Conservation (phyloP, 306 rosid species). For the Astragalus membranaceus region DNA sequence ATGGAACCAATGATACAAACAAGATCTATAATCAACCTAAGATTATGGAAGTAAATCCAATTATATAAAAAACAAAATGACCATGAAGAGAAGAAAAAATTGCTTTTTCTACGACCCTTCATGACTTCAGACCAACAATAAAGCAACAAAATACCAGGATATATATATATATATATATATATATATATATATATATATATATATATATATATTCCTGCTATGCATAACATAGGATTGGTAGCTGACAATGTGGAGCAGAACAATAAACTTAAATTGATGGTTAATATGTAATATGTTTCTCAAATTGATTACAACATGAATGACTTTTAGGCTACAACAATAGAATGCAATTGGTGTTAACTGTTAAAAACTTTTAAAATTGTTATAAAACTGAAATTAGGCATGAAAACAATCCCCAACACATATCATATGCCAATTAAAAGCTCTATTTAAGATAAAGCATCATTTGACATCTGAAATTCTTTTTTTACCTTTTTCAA, state of each 20-base stretch:
- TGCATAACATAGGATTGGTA: background rate
- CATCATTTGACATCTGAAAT: slow-evolving; percentile 4
- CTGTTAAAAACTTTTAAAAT: too few relatives aligned
- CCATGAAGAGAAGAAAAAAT: background rate
- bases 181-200: too few relatives aligned
- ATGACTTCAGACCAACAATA: slow-evolving; percentile 2
- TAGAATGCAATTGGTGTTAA: background rate
- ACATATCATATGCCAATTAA: background rate
- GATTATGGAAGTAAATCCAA: background rate
- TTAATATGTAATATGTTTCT: background rate
- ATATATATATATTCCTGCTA: background rate
- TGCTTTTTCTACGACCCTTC: background rate
- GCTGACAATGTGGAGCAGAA: background rate
- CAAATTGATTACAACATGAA: background rate
- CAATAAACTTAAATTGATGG: slow-evolving; percentile 1
- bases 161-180: too few relatives aligned
- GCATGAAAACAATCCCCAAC: background rate
- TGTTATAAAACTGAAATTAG: background rate
- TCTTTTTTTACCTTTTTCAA: background rate
- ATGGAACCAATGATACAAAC: background rate
- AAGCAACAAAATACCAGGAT: background rate
- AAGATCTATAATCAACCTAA: background rate
- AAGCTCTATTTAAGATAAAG: background rate
- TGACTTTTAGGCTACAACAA: background rate
- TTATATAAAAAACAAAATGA: background rate